These are phyloP conservation scores for Aspergillus diversus DNA, from an alignment of 495 filamentous ascomycete species.

Conservation along the genomic window DNA sequence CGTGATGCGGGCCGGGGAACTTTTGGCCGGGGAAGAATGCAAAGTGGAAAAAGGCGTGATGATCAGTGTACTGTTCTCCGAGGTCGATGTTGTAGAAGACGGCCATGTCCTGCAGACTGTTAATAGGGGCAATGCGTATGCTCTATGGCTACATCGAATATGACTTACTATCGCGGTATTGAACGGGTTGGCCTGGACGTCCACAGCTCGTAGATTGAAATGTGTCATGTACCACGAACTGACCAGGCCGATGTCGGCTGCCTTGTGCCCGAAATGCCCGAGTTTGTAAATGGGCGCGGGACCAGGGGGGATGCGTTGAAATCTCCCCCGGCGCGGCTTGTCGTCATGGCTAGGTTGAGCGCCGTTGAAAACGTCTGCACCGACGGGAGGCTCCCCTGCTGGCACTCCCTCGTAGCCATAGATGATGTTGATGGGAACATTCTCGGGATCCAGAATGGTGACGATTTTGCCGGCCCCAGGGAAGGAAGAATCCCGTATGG, in stretches of 20 bases:
- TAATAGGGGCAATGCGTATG: neutral
- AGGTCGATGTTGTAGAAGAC: slow-evolving; percentile 1
- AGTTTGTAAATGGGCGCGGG: neutral
- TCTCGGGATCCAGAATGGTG: neutral
- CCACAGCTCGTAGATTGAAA: neutral
- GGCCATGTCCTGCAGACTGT: neutral
- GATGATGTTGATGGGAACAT: neutral
- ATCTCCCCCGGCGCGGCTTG: neutral
- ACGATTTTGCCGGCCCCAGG: neutral
- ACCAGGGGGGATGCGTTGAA: neutral
- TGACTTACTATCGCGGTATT: neutral
- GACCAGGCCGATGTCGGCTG: neutral
- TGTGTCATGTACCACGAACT: neutral
- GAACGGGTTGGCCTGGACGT: neutral
- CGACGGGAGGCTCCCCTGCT: neutral
- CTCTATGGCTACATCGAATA: neutral
- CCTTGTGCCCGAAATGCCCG: neutral
- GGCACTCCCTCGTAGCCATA: neutral
- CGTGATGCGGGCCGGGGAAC: neutral
- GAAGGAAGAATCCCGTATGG: neutral
- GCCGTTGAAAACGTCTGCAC: neutral
- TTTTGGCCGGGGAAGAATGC: neutral
- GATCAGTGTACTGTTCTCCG: neutral
- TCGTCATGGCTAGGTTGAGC: neutral
- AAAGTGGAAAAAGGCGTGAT: neutral